phyloP scores from a whole-genome alignment of 306 rosid genomes.

The Prunus salicina region DNA sequence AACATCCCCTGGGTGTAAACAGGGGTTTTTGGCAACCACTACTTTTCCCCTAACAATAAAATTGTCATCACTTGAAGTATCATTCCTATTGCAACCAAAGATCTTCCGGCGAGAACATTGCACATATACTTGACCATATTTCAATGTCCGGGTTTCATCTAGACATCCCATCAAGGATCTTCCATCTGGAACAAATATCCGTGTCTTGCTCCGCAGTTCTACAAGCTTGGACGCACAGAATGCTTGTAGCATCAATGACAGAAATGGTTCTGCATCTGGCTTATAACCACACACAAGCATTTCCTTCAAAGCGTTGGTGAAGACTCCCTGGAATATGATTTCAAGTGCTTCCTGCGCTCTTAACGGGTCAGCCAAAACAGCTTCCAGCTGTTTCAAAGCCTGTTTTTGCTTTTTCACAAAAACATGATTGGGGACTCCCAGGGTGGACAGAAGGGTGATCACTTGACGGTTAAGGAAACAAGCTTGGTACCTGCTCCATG shows the following conservation, averaged over 20 bases:
- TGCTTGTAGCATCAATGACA: slow-evolving; percentile 37
- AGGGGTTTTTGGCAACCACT: slow-evolving; percentile 45
- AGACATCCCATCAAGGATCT: slow-evolving; percentile 46
- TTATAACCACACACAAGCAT: slow-evolving; percentile 36
- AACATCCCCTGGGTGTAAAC: slow-evolving; percentile 43
- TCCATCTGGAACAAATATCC: slow-evolving; percentile 34
- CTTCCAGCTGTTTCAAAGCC: slow-evolving; percentile 22
- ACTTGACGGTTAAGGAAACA: slow-evolving; percentile 43
- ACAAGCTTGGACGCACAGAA: slow-evolving; percentile 30
- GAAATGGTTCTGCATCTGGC: slow-evolving; percentile 45
- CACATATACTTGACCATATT: slow-evolving; percentile 44
- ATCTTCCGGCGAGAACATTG: slow-evolving; percentile 17
- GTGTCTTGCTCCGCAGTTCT: slow-evolving; percentile 18
- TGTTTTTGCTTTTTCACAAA: slow-evolving; percentile 28
- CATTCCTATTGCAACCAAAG: not conserved
- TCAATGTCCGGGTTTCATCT: slow-evolving; percentile 38
- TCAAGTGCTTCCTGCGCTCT: slow-evolving; percentile 30
- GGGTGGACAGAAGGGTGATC: slow-evolving; percentile 36
- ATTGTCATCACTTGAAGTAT: not conserved
- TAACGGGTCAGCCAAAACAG: slow-evolving; percentile 26
- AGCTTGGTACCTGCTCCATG: slow-evolving; percentile 41
- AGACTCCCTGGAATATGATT: slow-evolving; percentile 33
- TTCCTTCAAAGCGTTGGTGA: slow-evolving; percentile 25
- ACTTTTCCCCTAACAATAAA: slow-evolving; percentile 22
- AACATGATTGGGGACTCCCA: slow-evolving; percentile 25